Evolutionary conservation across 305 asterid genomes (phyloP).

Genomic region (Ilex paraguariensis): DNA sequence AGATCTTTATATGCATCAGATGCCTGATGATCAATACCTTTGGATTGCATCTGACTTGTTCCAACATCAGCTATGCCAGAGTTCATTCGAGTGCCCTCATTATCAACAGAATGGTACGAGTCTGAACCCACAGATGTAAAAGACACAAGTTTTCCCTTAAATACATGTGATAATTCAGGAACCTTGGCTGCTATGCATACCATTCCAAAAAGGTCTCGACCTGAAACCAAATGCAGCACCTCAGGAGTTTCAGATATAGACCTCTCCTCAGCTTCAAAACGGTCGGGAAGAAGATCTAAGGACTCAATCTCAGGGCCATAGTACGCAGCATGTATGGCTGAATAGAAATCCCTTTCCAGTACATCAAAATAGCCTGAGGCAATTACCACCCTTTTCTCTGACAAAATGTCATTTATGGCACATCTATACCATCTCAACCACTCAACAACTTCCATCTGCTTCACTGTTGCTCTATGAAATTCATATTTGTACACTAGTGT

Average conservation of each 20-base stretch:
- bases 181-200: constrained; percentile 52
- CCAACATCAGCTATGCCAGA: constrained; percentile 21
- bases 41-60: constrained; percentile 25
- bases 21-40: constrained; percentile 19
- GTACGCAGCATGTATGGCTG: constrained; percentile 77
- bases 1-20: constrained; percentile 68
- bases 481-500: constrained; percentile 40
- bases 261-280: constrained; percentile 95
- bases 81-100: constrained; percentile 17
- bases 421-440: constrained; percentile 87
- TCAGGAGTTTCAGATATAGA: constrained; percentile 54
- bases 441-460: constrained; percentile 85
- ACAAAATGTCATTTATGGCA: constrained; percentile 64
- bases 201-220: constrained; percentile 90
- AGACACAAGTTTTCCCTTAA: constrained; percentile 34
- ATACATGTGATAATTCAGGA: constrained; percentile 41
- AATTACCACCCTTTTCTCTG: constrained; percentile 66
- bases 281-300: constrained; percentile 65
- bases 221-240: constrained; percentile 90
- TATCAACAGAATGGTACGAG: constrained; percentile 22
- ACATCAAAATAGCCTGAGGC: constrained; percentile 81
- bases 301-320: constrained; percentile 85
- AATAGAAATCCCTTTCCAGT: constrained; percentile 74
- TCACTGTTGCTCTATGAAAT: constrained; percentile 27
- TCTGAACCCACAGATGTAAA: constrained; percentile 12